Evolutionary conservation across 2,329 filamentous ascomycete species (phyloP).

Genomic region (Arthrinium phaeospermum): DNA sequence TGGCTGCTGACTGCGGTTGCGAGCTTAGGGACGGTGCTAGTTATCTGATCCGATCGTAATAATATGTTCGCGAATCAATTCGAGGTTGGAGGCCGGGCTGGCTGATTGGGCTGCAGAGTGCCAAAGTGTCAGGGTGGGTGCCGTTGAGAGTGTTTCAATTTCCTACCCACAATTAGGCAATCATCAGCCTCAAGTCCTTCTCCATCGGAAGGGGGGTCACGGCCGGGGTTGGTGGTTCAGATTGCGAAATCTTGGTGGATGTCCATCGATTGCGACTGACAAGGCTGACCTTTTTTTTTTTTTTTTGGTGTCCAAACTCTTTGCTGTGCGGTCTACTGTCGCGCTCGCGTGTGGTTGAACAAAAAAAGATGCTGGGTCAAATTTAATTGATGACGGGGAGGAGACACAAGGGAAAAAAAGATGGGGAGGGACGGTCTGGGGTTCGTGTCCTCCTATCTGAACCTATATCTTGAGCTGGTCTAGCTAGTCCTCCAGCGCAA

Average conservation of each 20-base stretch:
- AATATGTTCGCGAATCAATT: slow-evolving; percentile 13
- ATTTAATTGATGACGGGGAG: slow-evolving; percentile 16
- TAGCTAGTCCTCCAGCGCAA: not conserved
- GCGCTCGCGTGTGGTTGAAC: slow-evolving; percentile 10
- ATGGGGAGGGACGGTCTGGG: slow-evolving; percentile 10
- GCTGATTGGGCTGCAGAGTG: slow-evolving; percentile 5
- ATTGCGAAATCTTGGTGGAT: slow-evolving; percentile 14
- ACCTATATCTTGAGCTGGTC: not conserved
- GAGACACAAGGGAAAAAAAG: slow-evolving; percentile 4
- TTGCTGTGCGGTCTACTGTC: not conserved
- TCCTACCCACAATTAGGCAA: slow-evolving; percentile 17
- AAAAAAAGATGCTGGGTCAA: slow-evolving; percentile 6
- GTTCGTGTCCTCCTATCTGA: not conserved
- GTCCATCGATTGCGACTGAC: not conserved
- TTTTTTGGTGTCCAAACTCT: not conserved
- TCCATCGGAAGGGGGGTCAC: not conserved
- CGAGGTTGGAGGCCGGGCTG: slow-evolving; percentile 12
- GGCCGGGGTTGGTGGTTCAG: slow-evolving; percentile 6
- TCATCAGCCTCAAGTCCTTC: slow-evolving; percentile 14
- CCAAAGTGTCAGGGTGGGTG: slow-evolving; percentile 12
- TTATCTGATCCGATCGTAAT: not conserved
- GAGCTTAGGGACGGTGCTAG: slow-evolving; percentile 12
- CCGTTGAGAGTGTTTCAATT: slow-evolving; percentile 17
- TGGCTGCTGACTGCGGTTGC: not conserved
- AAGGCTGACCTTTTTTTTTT: slow-evolving; percentile 3